A percentile compares a stretch with the other conserved stretches of the same genome.
phyloP scores from a whole-genome alignment of 164 flowering plant genomes.

The Vitis amurensis region DNA sequence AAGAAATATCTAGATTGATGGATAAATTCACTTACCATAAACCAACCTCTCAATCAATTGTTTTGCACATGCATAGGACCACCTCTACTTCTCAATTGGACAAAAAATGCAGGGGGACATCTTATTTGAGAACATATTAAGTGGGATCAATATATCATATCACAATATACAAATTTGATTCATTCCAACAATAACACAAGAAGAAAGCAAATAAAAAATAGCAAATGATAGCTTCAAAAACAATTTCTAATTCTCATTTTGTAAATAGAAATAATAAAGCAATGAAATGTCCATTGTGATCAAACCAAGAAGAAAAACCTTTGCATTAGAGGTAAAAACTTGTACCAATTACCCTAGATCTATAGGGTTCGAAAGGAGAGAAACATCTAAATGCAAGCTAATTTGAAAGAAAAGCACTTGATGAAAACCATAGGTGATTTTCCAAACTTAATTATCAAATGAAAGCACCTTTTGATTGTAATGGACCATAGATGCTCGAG shows the following conservation, averaged over 20 bases:
- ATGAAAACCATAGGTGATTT: too few species aligned
- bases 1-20: not conserved
- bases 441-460: too few species aligned
- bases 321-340: too few species aligned
- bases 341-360: too few species aligned
- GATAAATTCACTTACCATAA: constrained; percentile 46
- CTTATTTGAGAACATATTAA: constrained; percentile 68
- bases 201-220: not conserved
- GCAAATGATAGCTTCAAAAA: not conserved
- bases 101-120: constrained; percentile 79
- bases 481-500: too few species aligned
- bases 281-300: not conserved
- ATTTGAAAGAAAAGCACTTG: too few species aligned
- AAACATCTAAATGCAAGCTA: too few species aligned
- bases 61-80: constrained; percentile 97
- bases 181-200: not conserved
- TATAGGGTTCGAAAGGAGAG: too few species aligned
- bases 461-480: too few species aligned
- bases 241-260: not conserved
- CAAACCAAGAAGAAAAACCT: too few species aligned
- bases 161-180: constrained; percentile 5
- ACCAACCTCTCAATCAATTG: constrained; percentile 86
- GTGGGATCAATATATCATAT: constrained; percentile 56
- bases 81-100: constrained; percentile 79
- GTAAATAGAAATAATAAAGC: not conserved